Percentiles rank a stretch among this genome's conserved stretches.
Conservation (phyloP, 192 early-diverging fungal species). For the Geranomyces variabilis region DNA sequence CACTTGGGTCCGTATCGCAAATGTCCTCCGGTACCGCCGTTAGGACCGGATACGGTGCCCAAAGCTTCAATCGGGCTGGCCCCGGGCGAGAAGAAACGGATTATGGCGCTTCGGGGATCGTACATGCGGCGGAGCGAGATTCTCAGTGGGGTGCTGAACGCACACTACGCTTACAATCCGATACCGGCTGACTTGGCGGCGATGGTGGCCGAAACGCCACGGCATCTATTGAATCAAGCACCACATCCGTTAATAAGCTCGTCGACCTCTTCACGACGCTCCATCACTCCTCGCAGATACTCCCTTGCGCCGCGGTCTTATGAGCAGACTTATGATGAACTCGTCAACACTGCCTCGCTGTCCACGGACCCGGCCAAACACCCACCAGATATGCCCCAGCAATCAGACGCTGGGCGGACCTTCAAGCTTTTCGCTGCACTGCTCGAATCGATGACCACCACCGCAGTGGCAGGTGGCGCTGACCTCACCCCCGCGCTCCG, state of each 20-base stretch:
- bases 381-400: neutral
- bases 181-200: neutral
- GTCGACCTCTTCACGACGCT: neutral
- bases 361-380: neutral
- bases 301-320: neutral
- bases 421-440: constrained; percentile 1
- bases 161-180: neutral
- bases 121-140: neutral
- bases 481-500: neutral
- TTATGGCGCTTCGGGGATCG: neutral
- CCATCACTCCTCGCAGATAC: neutral
- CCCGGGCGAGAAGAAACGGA: neutral
- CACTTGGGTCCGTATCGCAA: neutral
- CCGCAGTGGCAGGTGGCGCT: neutral
- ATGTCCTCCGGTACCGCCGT: no score
- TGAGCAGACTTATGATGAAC: neutral
- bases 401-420: neutral
- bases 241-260: neutral
- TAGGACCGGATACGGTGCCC: neutral
- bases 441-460: neutral
- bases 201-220: no score
- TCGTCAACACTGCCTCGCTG: neutral
- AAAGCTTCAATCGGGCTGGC: neutral
- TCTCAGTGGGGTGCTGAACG: neutral
- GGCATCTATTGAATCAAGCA: no score